Percentiles rank a stretch among this genome's conserved stretches.
phyloP scores from a whole-genome alignment of 495 filamentous ascomycete species.

The Talaromyces adpressus region DNA sequence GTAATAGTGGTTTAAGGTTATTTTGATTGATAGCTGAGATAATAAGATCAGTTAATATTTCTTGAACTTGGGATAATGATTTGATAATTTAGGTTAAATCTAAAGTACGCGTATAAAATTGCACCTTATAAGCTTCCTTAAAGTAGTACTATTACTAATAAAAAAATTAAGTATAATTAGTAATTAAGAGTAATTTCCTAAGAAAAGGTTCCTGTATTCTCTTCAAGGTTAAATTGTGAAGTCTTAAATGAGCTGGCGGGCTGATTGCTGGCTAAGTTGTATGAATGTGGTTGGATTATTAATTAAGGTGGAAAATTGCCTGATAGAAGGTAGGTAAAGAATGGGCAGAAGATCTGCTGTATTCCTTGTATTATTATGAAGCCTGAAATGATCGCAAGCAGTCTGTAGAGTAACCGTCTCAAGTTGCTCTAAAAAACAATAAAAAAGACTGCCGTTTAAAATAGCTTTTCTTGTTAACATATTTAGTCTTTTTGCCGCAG shows the following conservation, averaged over 20 bases:
- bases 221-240: slow-evolving; percentile 12
- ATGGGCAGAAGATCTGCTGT: slow-evolving; percentile 14
- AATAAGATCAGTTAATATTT: slow-evolving; percentile 13
- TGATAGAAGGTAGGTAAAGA: slow-evolving; percentile 15
- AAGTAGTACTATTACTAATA: slow-evolving; percentile 8
- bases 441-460: too few species aligned
- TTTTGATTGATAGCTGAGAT: slow-evolving; percentile 7
- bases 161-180: too few species aligned
- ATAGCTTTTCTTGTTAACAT: too few species aligned
- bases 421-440: too few species aligned
- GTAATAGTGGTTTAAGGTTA: not conserved
- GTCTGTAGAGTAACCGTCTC: slow-evolving; percentile 9
- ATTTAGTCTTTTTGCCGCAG: too few species aligned
- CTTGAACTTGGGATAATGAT: slow-evolving; percentile 12
- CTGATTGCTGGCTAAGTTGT: slow-evolving; percentile 11
- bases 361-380: slow-evolving; percentile 10
- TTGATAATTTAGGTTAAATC: slow-evolving; percentile 11
- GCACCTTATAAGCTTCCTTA: slow-evolving; percentile 8
- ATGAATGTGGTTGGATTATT: slow-evolving; percentile 11
- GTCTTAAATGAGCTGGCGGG: slow-evolving; percentile 10
- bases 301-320: slow-evolving; percentile 12
- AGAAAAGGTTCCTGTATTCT: not conserved
- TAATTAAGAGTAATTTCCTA: too few species aligned
- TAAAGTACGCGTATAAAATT: slow-evolving; percentile 10
- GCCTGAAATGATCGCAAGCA: slow-evolving; percentile 6